Conservation (phyloP, 2,329 filamentous ascomycete genomes). For the Penicillium janthinellum region DNA sequence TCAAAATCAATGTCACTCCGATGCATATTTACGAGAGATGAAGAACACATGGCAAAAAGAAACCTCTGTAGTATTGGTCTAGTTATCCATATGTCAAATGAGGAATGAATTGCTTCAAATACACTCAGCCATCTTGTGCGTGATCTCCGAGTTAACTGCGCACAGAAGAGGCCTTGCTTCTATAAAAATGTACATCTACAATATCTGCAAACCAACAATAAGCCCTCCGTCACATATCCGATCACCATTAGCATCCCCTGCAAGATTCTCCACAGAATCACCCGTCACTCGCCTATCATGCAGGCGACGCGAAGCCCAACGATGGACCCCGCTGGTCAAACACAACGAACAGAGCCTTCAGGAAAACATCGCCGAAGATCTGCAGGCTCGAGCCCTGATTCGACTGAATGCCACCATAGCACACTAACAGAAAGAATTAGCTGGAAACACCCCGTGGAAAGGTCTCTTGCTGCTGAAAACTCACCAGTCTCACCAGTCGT, state of each 20-base stretch:
- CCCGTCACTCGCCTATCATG: constrained; percentile 14
- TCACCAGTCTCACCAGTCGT: constrained; percentile 43
- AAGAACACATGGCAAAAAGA: constrained; percentile 18
- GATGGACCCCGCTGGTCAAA: constrained; percentile 55
- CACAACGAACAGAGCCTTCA: constrained; percentile 63
- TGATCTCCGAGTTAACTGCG: background rate
- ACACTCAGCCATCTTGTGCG: background rate
- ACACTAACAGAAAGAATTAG: constrained; percentile 41
- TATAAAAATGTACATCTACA: constrained; percentile 10
- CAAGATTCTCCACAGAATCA: background rate
- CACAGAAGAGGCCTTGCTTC: background rate
- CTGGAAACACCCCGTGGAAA: background rate
- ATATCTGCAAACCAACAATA: background rate
- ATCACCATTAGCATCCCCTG: background rate
- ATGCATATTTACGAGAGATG: constrained; percentile 27
- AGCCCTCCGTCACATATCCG: background rate
- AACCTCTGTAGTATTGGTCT: constrained; percentile 1
- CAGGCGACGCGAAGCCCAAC: constrained; percentile 55
- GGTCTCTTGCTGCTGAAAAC: constrained; percentile 17
- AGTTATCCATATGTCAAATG: constrained; percentile 12
- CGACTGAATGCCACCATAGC: constrained; percentile 62
- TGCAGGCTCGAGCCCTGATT: constrained; percentile 58
- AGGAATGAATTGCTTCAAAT: constrained; percentile 10
- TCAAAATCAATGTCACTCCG: constrained; percentile 10
- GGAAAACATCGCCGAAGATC: constrained; percentile 63